These are phyloP conservation scores for Cercospora sesami DNA, from an alignment of 2,329 filamentous ascomycete genomes.

Conservation along the genomic window DNA sequence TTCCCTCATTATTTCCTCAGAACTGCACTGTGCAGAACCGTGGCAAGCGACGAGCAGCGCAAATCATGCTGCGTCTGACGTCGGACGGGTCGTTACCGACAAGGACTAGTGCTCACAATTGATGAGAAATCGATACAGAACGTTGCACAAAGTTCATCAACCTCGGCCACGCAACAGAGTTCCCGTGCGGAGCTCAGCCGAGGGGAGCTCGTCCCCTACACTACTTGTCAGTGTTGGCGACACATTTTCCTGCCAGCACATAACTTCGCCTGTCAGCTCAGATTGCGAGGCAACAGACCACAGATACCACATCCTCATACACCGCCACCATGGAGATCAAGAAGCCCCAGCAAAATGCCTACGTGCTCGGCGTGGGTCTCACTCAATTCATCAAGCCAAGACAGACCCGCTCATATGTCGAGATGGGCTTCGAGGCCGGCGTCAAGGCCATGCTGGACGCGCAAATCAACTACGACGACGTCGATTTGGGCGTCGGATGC, in stretches of 20 bases:
- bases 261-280: not conserved
- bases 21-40: not conserved
- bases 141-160: not conserved
- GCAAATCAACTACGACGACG: constrained; percentile 93
- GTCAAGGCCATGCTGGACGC: constrained; percentile 81
- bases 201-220: not conserved
- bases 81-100: not conserved
- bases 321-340: constrained; percentile 28
- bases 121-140: not conserved
- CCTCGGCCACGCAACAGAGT: constrained; percentile 5
- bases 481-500: constrained; percentile 93
- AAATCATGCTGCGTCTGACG: not conserved
- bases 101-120: not conserved
- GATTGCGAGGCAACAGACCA: not conserved
- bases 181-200: constrained; percentile 5
- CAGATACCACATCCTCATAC: not conserved
- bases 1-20: not conserved
- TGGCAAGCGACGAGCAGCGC: not conserved
- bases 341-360: constrained; percentile 53
- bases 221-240: constrained; percentile 14
- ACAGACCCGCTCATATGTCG: constrained; percentile 90
- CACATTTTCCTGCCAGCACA: constrained; percentile 1
- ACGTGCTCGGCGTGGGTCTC: constrained; percentile 97
- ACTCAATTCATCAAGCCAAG: constrained; percentile 98
- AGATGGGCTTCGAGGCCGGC: constrained; percentile 89